Percentiles rank a stretch among this genome's conserved stretches.
Conservation (phyloP, 768 basidiomycete species). For the Boletus fagicola region DNA sequence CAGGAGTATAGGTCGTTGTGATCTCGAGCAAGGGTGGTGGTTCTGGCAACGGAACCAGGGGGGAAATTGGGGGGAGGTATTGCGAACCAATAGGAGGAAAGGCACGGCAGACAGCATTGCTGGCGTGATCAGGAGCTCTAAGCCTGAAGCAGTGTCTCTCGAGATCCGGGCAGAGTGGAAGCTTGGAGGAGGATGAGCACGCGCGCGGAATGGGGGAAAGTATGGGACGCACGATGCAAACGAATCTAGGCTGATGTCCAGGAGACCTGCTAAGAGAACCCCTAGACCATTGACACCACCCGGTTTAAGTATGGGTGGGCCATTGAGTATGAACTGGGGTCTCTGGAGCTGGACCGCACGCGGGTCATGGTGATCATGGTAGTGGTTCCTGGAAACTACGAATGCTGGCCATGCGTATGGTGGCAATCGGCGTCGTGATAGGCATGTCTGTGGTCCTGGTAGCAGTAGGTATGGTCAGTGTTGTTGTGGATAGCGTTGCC, state of each 20-base stretch:
- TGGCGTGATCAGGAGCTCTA: background rate
- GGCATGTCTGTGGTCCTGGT: no score
- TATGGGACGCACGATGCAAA: conserved; percentile 27
- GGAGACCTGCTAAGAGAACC: background rate
- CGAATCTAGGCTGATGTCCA: conserved; percentile 19
- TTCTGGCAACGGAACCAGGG: background rate
- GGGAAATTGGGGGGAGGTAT: background rate
- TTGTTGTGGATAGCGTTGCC: no score
- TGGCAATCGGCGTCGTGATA: no score
- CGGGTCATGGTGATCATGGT: no score
- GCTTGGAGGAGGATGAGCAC: conserved; percentile 19
- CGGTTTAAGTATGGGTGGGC: no score
- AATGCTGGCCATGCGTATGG: no score
- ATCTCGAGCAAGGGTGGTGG: conserved; percentile 1
- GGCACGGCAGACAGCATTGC: background rate
- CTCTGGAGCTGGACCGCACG: no score
- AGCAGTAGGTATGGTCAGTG: no score
- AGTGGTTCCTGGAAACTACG: no score
- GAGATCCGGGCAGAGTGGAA: conserved; percentile 19
- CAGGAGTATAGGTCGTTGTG: conserved; percentile 1
- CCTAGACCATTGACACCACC: no score
- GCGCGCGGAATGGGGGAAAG: background rate
- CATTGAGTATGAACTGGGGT: no score
- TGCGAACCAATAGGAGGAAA: conserved; percentile 1
- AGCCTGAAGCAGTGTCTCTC: conserved; percentile 5